Conservation (phyloP, 495 filamentous ascomycete genomes). For the Lasiosphaeria miniovina region DNA sequence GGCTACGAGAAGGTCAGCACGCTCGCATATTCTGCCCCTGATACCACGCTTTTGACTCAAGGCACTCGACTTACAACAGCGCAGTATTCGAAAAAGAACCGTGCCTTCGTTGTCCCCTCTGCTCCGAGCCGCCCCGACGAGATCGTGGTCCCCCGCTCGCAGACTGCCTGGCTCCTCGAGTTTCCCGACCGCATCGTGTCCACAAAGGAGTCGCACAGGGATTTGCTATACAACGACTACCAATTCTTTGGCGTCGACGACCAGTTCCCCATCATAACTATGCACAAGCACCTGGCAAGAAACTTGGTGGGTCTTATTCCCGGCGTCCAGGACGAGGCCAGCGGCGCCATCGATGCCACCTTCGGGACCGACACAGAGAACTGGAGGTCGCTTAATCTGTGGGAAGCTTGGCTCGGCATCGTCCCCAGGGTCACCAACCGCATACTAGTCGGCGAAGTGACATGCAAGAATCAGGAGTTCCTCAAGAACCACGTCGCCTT, state of each 20-base stretch:
- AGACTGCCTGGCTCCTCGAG: slow-evolving; percentile 37
- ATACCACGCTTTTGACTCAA: not conserved
- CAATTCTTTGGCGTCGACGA: slow-evolving; percentile 33
- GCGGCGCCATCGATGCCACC: slow-evolving; percentile 25
- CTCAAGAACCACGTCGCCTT: slow-evolving; percentile 31
- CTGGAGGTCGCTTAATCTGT: slow-evolving; percentile 34
- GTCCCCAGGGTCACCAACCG: slow-evolving; percentile 33
- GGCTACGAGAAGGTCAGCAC: slow-evolving; percentile 33
- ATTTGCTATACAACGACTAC: slow-evolving; percentile 30
- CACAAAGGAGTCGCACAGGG: slow-evolving; percentile 29
- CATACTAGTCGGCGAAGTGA: slow-evolving; percentile 26
- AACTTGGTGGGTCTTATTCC: slow-evolving; percentile 33
- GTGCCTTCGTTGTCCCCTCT: slow-evolving; percentile 31
- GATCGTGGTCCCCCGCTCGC: slow-evolving; percentile 34
- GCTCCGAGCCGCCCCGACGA: slow-evolving; percentile 31
- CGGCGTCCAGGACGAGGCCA: slow-evolving; percentile 31
- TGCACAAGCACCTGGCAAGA: slow-evolving; percentile 37
- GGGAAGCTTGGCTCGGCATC: slow-evolving; percentile 33
- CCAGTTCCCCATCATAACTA: slow-evolving; percentile 29
- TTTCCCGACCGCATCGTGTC: slow-evolving; percentile 33
- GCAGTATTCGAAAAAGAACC: slow-evolving; percentile 33
- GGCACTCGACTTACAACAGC: slow-evolving; percentile 1
- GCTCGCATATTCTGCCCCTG: not conserved
- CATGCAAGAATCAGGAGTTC: slow-evolving; percentile 30
- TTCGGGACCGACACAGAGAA: slow-evolving; percentile 32